A percentile compares a stretch with the other conserved stretches of the same genome.
Evolutionary conservation across 129 eudicot species (phyloP).

Genomic region (Saussurea involucrata): DNA sequence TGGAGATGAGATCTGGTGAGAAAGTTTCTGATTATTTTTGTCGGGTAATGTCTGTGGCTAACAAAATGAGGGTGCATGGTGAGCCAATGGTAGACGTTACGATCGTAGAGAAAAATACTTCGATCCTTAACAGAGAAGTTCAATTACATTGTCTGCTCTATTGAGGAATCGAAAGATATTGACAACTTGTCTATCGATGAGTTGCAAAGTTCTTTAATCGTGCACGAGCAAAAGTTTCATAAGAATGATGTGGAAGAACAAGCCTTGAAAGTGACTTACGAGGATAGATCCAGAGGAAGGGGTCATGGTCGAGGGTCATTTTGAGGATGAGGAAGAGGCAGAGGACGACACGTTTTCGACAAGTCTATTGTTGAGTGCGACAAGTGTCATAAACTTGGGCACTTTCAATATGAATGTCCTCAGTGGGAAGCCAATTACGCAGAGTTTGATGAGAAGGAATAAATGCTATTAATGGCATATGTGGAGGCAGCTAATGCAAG

Average conservation of each 20-base stretch:
- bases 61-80: background rate
- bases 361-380: background rate
- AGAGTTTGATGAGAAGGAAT: background rate
- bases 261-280: too few species aligned
- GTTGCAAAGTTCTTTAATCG: background rate
- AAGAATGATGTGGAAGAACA: background rate
- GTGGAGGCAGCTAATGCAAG: background rate
- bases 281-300: too few species aligned
- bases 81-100: background rate
- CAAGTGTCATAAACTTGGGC: slow-evolving; percentile 1
- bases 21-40: background rate
- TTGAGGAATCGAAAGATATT: background rate
- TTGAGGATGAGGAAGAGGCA: background rate
- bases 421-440: background rate
- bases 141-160: too few species aligned
- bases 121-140: too few species aligned
- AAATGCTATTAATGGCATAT: background rate
- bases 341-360: background rate
- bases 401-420: background rate
- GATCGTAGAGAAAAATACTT: too few species aligned
- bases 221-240: background rate
- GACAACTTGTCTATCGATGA: background rate
- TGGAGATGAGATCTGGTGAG: background rate
- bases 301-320: too few species aligned
- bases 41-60: background rate